Evolutionary conservation across 768 basidiomycete species (phyloP).

Genomic region (Tricholomella constricta): DNA sequence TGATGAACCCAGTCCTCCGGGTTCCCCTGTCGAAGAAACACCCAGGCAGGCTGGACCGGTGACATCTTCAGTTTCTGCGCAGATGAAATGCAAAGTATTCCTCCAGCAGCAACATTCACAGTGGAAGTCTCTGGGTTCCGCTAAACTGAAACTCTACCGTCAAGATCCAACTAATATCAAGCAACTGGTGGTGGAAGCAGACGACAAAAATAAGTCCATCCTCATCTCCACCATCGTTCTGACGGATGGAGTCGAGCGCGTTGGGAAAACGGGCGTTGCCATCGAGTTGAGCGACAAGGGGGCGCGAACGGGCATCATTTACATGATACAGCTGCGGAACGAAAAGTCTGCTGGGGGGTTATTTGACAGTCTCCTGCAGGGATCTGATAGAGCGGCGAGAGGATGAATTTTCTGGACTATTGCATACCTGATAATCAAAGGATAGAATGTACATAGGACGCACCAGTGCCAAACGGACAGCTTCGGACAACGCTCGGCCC

Average conservation of each 20-base stretch:
- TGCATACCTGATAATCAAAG: conserved; percentile 5
- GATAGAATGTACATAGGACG: conserved; percentile 14
- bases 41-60: conserved; percentile 63
- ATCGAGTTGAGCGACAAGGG: conserved; percentile 94
- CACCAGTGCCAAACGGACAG: conserved; percentile 4
- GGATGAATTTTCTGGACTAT: conserved; percentile 7
- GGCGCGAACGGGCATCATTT: conserved; percentile 88
- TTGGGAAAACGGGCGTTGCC: conserved; percentile 98
- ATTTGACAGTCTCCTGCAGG: conserved; percentile 84
- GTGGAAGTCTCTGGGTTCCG: conserved; percentile 94
- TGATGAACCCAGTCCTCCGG: conserved; percentile 79
- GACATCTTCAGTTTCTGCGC: conserved; percentile 75
- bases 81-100: conserved; percentile 99
- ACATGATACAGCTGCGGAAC: conserved; percentile 96
- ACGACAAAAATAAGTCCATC: conserved; percentile 71
- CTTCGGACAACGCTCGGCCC: conserved; percentile 3
- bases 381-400: conserved; percentile 64
- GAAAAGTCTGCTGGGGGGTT: conserved; percentile 83
- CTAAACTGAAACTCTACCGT: conserved; percentile 83
- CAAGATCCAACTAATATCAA: conserved; percentile 88
- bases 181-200: conserved; percentile 93
- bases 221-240: conserved; percentile 95
- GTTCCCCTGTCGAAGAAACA: conserved; percentile 69
- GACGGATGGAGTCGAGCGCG: conserved; percentile 94
- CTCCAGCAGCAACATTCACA: conserved; percentile 94